These are phyloP conservation scores for Tetrapisispora phaffii DNA, from an alignment of 805 yeast species.

Conservation along the genomic window DNA sequence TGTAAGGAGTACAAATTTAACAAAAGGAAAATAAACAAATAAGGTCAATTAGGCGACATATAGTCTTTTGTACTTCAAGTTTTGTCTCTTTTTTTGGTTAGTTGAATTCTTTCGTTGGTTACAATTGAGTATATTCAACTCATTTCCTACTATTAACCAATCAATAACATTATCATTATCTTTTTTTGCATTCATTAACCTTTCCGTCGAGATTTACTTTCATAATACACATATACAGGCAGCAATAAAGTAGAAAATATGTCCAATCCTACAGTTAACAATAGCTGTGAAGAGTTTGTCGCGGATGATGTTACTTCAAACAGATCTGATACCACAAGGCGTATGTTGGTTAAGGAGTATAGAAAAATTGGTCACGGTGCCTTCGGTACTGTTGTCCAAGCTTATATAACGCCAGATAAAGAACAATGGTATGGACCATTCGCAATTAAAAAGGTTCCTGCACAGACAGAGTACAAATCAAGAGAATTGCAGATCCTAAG, in stretches of 20 bases:
- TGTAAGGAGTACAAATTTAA: too few relatives aligned
- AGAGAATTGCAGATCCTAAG: slow-evolving; percentile 71
- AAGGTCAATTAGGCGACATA: too few relatives aligned
- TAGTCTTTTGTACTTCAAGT: too few relatives aligned
- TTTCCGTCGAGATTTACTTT: too few relatives aligned
- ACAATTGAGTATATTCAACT: too few relatives aligned
- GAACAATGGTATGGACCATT: slow-evolving; percentile 64
- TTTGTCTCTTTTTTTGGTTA: too few relatives aligned
- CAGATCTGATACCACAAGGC: slow-evolving; percentile 39
- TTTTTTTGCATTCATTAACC: too few relatives aligned
- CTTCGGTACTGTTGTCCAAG: slow-evolving; percentile 76
- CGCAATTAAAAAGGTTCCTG: slow-evolving; percentile 78
- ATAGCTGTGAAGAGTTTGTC: slow-evolving; percentile 32
- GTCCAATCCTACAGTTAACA: slow-evolving; percentile 2
- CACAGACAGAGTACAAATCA: slow-evolving; percentile 77
- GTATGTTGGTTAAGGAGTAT: slow-evolving; percentile 63
- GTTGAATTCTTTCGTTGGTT: too few relatives aligned
- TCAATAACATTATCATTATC: too few relatives aligned
- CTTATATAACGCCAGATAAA: slow-evolving; percentile 39
- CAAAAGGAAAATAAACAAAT: too few relatives aligned
- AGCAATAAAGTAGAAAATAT: neutral
- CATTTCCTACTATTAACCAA: too few relatives aligned
- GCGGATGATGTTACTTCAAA: slow-evolving; percentile 58
- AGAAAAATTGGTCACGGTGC: slow-evolving; percentile 80
- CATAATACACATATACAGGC: neutral